Conservation (phyloP, 805 yeast species). For the Candida cerambycidarum region DNA sequence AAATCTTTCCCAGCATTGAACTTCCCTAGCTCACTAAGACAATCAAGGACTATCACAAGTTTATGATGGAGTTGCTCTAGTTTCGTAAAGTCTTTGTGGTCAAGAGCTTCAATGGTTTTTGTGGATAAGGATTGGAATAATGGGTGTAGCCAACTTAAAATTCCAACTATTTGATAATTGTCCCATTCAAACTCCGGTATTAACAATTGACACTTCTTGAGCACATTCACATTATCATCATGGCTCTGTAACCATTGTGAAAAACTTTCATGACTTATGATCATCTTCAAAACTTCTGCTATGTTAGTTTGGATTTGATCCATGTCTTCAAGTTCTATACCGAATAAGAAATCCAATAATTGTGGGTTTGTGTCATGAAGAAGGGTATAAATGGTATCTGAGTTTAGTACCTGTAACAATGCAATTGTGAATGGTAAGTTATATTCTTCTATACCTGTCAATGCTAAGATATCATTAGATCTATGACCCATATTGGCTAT, state of each 20-base stretch:
- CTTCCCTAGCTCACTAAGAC: conserved; percentile 41
- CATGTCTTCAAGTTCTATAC: conserved; percentile 6
- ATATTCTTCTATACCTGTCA: conserved; percentile 26
- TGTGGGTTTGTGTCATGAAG: background rate
- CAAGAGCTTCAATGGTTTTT: conserved; percentile 9
- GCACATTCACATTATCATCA: conserved; percentile 23
- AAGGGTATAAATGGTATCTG: background rate
- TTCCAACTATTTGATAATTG: conserved; percentile 32
- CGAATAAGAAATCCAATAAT: conserved; percentile 9
- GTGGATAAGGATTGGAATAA: conserved; percentile 21
- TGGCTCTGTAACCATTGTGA: conserved; percentile 16
- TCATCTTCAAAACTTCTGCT: background rate
- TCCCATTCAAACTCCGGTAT: conserved; percentile 43
- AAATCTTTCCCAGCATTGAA: conserved; percentile 41
- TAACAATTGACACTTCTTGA: conserved; percentile 36
- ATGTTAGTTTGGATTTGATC: conserved; percentile 1
- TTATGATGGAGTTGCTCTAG: conserved; percentile 11
- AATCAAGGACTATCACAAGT: conserved; percentile 25
- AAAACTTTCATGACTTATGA: conserved; percentile 14
- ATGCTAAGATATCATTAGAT: conserved; percentile 26
- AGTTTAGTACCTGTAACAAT: conserved; percentile 9
- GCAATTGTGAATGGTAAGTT: conserved; percentile 23
- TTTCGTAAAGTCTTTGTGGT: conserved; percentile 13
- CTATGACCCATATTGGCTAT: conserved; percentile 23
- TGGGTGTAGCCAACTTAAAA: conserved; percentile 40